Percentiles rank a stretch among this genome's conserved stretches.
Evolutionary conservation across 495 filamentous ascomycete genomes (phyloP).

Genomic region (Xylaria longipes): DNA sequence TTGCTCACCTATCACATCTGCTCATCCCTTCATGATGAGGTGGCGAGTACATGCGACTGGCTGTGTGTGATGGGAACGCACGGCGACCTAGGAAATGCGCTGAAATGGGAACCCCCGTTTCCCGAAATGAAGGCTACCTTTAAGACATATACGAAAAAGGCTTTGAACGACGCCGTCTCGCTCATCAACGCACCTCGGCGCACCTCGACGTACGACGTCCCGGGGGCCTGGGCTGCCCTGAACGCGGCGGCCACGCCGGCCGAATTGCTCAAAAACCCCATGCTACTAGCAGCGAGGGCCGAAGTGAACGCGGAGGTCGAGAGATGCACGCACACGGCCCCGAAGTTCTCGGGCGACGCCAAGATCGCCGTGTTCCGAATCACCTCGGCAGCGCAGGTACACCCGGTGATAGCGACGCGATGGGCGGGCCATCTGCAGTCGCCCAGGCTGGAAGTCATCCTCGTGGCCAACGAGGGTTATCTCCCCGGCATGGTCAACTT

Average conservation of each 20-base stretch:
- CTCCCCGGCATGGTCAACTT: conserved; percentile 62
- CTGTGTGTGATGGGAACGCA: conserved; percentile 64
- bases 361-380: conserved; percentile 64
- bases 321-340: conserved; percentile 58
- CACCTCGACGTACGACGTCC: conserved; percentile 59
- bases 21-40: conserved; percentile 50
- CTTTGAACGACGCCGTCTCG: conserved; percentile 61
- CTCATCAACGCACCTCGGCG: conserved; percentile 65
- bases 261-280: conserved; percentile 52
- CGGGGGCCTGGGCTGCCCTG: conserved; percentile 61
- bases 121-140: conserved; percentile 62
- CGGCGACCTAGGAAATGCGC: conserved; percentile 62
- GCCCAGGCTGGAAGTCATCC: conserved; percentile 58
- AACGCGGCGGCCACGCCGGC: conserved; percentile 43
- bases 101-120: conserved; percentile 65
- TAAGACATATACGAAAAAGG: conserved; percentile 62
- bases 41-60: conserved; percentile 55
- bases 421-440: conserved; percentile 62
- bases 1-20: conserved; percentile 65
- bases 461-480: conserved; percentile 66
- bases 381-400: conserved; percentile 58
- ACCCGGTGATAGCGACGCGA: conserved; percentile 64
- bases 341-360: conserved; percentile 62
- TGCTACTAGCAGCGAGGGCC: conserved; percentile 51
- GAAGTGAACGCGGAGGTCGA: conserved; percentile 63